Percentiles rank a stretch among this genome's conserved stretches.
Evolutionary conservation across 164 flowering plant species (phyloP).

Genomic region (Annona squamosa): DNA sequence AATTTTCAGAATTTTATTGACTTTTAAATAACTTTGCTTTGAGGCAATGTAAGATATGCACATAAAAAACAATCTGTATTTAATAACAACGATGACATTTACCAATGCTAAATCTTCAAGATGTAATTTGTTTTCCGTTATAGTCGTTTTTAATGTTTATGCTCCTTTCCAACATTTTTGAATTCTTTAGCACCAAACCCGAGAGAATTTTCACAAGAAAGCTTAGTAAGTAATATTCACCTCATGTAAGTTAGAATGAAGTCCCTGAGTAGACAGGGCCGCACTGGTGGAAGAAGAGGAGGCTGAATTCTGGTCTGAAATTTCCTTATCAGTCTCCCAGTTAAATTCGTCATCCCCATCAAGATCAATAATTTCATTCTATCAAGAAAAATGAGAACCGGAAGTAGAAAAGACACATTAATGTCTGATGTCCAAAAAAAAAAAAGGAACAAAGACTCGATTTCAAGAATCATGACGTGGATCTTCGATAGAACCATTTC

Average conservation of each 20-base stretch:
- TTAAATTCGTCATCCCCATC: slow-evolving; percentile 15
- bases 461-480: neutral
- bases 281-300: slow-evolving; percentile 16
- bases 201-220: neutral
- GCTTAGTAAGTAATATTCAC: neutral
- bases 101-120: neutral
- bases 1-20: neutral
- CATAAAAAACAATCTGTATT: too few relatives aligned
- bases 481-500: neutral
- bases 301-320: slow-evolving; percentile 22
- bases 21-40: neutral
- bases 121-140: neutral
- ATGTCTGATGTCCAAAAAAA: neutral
- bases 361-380: slow-evolving; percentile 12
- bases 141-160: neutral
- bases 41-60: too few relatives aligned
- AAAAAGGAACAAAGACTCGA: neutral
- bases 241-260: neutral
- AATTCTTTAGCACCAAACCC: neutral
- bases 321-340: slow-evolving; percentile 43
- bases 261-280: slow-evolving; percentile 10
- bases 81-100: too few relatives aligned
- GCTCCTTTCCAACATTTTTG: neutral
- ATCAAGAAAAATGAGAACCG: neutral
- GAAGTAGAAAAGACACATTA: neutral